These are phyloP conservation scores for Yarrowia deformans DNA, from an alignment of 805 yeast species.

Conservation along the genomic window DNA sequence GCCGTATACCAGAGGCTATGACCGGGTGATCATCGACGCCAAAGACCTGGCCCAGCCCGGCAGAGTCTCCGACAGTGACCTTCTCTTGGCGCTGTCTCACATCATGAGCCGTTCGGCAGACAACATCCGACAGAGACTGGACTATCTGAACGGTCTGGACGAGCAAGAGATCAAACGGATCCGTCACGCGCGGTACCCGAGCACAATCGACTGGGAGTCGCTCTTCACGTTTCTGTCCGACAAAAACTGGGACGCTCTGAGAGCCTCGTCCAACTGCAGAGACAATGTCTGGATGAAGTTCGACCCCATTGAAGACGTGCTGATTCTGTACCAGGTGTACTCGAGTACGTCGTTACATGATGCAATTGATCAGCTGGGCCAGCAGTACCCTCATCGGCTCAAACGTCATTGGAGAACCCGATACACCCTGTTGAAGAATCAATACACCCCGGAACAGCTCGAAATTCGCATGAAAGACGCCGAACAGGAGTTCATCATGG, in stretches of 20 bases:
- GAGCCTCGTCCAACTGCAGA: constrained; percentile 3
- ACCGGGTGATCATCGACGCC: constrained; percentile 36
- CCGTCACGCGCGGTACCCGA: constrained; percentile 22
- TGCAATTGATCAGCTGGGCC: constrained; percentile 27
- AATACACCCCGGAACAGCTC: constrained; percentile 19
- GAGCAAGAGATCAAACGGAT: constrained; percentile 13
- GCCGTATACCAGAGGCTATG: constrained; percentile 36
- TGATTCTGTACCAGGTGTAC: constrained; percentile 2
- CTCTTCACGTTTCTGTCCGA: constrained; percentile 12
- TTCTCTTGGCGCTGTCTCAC: constrained; percentile 5
- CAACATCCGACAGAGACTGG: constrained; percentile 2
- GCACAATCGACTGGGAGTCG: constrained; percentile 34
- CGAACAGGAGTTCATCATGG: neutral
- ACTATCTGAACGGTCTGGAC: constrained; percentile 11
- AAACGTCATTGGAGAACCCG: constrained; percentile 11
- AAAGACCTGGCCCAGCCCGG: constrained; percentile 31
- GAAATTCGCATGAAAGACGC: constrained; percentile 2
- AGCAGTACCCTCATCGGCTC: constrained; percentile 20
- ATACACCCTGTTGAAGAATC: constrained; percentile 18
- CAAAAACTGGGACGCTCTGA: constrained; percentile 10
- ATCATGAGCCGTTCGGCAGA: constrained; percentile 14
- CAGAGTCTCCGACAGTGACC: neutral
- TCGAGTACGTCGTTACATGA: constrained; percentile 20
- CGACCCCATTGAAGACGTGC: constrained; percentile 13
- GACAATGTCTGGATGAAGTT: constrained; percentile 21